Base-by-base conservation (phyloP, 1,284 basidiomycete species). In the Apiotrichum veenhuisii region DNA sequence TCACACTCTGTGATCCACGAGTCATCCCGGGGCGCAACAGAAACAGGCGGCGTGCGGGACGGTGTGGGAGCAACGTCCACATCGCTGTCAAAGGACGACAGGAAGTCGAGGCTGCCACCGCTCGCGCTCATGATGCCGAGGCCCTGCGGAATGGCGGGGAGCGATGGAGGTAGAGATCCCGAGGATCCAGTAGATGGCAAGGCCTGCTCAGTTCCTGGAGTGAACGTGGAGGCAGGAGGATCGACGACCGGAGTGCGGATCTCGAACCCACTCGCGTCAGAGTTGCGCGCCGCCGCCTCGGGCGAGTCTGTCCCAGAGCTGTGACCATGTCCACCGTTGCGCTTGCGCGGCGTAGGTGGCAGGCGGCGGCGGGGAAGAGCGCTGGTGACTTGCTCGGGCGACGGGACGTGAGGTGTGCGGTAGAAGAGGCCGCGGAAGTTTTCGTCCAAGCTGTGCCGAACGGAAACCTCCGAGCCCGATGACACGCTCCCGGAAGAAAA, bases 381-480 rank as follows among this genome's bases (percentile, higher is more conserved):
- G 33, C 40, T 42, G 36, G 27, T 23, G 23, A 41, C 20, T 33
- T 38, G n/a, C 34, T 44, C n/a, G 18, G 57, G 52, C 40, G 54
- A 44, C 40, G 47, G 23, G 42, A 70, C 66, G 25, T 62, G 55
- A 2, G 73, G 73, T 3, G 73, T 71, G 12, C 71, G 68, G 62
- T 72, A 75, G 65, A 75, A 75, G 15, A 75, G 57, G 10, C 68
- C 70, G 60, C 71, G 55, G 25, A 56, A 57, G 38, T 38, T 53
- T 33, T 58, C 62, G 37, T 63, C 62, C 10, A 63, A 22, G 37
- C 58, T 63, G 18, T 49, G 53, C 40, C 55, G 55, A 38, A 55
- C 17, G 8, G 55, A 58, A 2, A 50, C 47, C 41, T 59, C 59
- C 2, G 53, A 55, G 26, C 57, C 54, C 1, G 57, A 58, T 3